These are phyloP conservation scores for Gnetum montanum DNA, from an alignment of 75 land plant genomes.

Conservation along the genomic window DNA sequence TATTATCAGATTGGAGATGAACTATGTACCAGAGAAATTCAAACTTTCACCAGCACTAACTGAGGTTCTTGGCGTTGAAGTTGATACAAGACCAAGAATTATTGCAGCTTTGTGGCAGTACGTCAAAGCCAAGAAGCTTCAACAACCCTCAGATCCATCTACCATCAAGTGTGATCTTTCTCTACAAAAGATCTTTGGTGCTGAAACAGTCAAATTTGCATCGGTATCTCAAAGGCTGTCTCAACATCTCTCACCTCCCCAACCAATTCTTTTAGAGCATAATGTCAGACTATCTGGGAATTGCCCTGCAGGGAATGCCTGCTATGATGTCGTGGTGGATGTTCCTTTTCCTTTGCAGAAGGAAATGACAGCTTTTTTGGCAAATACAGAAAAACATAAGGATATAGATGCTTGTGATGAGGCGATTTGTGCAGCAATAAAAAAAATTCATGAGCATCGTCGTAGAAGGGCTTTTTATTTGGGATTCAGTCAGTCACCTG, in stretches of 20 bases:
- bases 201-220: constrained; percentile 68
- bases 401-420: constrained; percentile 94
- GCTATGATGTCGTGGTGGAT: constrained; percentile 95
- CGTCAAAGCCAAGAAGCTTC: constrained; percentile 87
- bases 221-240: constrained; percentile 71
- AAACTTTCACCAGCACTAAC: constrained; percentile 75
- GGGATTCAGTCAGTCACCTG: constrained; percentile 97
- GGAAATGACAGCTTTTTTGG: constrained; percentile 70
- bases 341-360: constrained; percentile 89
- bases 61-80: constrained; percentile 88
- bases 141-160: constrained; percentile 76
- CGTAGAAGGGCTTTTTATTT: constrained; percentile 89
- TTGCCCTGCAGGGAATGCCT: constrained; percentile 60
- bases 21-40: constrained; percentile 85
- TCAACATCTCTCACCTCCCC: constrained; percentile 78
- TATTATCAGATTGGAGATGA: constrained; percentile 86
- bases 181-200: constrained; percentile 73
- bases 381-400: constrained; percentile 79
- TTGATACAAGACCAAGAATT: constrained; percentile 83
- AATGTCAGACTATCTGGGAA: constrained; percentile 74
- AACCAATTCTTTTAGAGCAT: constrained; percentile 85
- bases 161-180: constrained; percentile 75
- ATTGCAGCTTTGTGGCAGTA: constrained; percentile 95
- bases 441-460: constrained; percentile 96
- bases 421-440: constrained; percentile 60